Evolutionary conservation across 1,284 basidiomycete genomes (phyloP).

Genomic region (Melampsora occidentalis): DNA sequence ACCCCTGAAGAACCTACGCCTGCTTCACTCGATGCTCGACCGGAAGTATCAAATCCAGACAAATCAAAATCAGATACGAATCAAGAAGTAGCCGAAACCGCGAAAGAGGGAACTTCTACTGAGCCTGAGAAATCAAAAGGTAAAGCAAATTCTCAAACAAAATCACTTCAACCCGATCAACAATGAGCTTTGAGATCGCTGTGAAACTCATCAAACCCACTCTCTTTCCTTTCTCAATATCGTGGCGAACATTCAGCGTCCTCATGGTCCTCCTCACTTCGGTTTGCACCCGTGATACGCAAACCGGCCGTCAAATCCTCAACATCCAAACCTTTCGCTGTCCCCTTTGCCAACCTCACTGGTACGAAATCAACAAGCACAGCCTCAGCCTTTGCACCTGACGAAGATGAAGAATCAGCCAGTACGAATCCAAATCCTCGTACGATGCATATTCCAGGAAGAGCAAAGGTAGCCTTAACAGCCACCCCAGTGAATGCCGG

Average conservation of each 20-base stretch:
- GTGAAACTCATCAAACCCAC: background rate
- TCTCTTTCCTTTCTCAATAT: background rate
- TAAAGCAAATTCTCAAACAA: constrained; percentile 21
- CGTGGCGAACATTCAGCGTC: constrained; percentile 20
- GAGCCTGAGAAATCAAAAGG: constrained; percentile 44
- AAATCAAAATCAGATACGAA: background rate
- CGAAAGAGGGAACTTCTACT: background rate
- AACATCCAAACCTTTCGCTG: constrained; percentile 29
- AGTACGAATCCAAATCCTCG: constrained; percentile 12
- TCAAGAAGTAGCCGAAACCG: background rate
- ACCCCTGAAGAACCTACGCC: constrained; percentile 8
- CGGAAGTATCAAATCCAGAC: background rate
- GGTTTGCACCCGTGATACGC: constrained; percentile 43
- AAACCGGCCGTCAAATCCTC: constrained; percentile 38
- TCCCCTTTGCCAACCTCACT: constrained; percentile 28
- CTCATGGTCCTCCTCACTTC: constrained; percentile 44
- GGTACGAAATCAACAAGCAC: constrained; percentile 22
- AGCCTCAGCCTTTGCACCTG: constrained; percentile 30
- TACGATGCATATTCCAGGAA: constrained; percentile 40
- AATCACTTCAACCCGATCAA: background rate
- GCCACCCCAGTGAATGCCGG: constrained; percentile 12
- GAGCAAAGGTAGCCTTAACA: constrained; percentile 41
- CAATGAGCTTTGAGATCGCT: too few species aligned
- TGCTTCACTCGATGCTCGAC: background rate
- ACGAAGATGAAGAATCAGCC: constrained; percentile 26